Evolutionary conservation across 164 flowering plant genomes (phyloP).

Genomic region (grape (Vitis vinifera)): ASM3070453v1 NC_081814.1:2739501-2740000

Average conservation of each 20-base stretch:
- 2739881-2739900: conserved; percentile 22
- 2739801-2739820: conserved; percentile 75
- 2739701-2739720: too few relatives aligned
- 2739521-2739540: too few relatives aligned
- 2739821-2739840: conserved; percentile 95
- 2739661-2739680: too few relatives aligned
- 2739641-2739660: too few relatives aligned
- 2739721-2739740: conserved; percentile 48
- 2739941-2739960: conserved; percentile 13
- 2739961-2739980: conserved; percentile 30
- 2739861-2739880: conserved; percentile 24
- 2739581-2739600: too few relatives aligned
- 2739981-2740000: conserved; percentile 24
- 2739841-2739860: conserved; percentile 45
- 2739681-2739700: too few relatives aligned
- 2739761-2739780: conserved; percentile 29
- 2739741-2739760: conserved; percentile 35
- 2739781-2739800: conserved; percentile 58
- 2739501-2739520: too few relatives aligned
- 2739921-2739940: conserved; percentile 8
- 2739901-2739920: conserved; percentile 15
- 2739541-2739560: too few relatives aligned
- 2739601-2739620: too few relatives aligned
- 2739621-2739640: too few relatives aligned
- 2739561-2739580: too few relatives aligned